Percentiles rank a stretch among this genome's conserved stretches.
Conservation (phyloP, 306 rosid species). For the Cucumis melo region DNA sequence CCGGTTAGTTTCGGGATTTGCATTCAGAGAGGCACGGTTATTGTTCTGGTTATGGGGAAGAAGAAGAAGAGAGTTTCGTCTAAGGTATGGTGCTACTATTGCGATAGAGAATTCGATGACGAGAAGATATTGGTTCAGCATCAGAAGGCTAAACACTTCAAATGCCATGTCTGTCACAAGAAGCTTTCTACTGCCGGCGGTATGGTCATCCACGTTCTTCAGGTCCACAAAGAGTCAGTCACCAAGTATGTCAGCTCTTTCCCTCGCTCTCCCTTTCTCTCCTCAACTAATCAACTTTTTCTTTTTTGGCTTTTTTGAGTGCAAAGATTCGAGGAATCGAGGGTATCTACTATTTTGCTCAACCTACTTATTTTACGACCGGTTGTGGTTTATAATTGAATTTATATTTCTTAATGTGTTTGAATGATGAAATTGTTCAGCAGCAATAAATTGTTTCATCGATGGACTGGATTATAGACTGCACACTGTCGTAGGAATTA, state of each 20-base stretch:
- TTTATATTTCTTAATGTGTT: neutral
- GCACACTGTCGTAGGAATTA: neutral
- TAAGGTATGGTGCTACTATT: slow-evolving; percentile 96
- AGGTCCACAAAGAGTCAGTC: slow-evolving; percentile 96
- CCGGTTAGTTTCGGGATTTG: neutral
- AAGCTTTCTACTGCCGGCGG: slow-evolving; percentile 99
- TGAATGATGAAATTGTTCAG: neutral
- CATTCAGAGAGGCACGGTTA: neutral
- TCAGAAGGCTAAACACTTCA: slow-evolving; percentile 97
- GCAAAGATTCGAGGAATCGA: neutral
- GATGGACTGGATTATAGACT: neutral
- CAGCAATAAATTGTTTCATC: neutral
- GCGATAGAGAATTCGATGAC: slow-evolving; percentile 96
- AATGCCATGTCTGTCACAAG: slow-evolving; percentile 96
- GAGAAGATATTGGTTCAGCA: slow-evolving; percentile 98
- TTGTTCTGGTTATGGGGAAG: slow-evolving; percentile 48
- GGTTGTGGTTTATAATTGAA: neutral
- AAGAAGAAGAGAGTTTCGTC: slow-evolving; percentile 95
- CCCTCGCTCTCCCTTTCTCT: neutral
- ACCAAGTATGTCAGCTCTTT: slow-evolving; percentile 35
- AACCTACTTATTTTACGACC: neutral
- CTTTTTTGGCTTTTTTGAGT: neutral
- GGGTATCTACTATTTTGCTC: neutral
- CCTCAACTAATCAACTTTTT: neutral
- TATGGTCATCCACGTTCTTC: slow-evolving; percentile 97